Evolutionary conservation across 2,329 filamentous ascomycete genomes (phyloP).

Genomic region (Xylaria sp.): DNA sequence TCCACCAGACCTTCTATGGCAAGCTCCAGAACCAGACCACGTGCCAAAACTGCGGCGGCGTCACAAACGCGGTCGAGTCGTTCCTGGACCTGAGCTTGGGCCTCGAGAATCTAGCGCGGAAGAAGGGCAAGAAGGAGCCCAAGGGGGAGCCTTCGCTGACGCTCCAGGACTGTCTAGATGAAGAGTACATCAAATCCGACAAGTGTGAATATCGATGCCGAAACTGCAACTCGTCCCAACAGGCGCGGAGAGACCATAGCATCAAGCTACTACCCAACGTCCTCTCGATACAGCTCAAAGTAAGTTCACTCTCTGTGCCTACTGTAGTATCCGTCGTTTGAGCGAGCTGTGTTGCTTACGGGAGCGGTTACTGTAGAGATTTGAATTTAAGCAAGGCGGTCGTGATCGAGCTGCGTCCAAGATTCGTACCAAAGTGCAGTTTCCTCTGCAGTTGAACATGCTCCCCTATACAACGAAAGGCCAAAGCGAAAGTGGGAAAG

Average conservation of each 20-base stretch:
- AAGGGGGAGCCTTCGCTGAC: conserved; percentile 62
- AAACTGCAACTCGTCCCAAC: conserved; percentile 79
- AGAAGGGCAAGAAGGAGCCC: conserved; percentile 64
- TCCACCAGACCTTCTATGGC: conserved; percentile 94
- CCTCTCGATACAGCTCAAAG: conserved; percentile 91
- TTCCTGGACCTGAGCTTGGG: conserved; percentile 92
- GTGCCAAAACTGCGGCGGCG: conserved; percentile 85
- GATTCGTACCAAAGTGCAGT: conserved; percentile 86
- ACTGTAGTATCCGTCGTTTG: too few relatives aligned
- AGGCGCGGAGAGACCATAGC: conserved; percentile 84
- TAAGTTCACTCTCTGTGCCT: conserved; percentile 51
- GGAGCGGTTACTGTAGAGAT: conserved; percentile 57
- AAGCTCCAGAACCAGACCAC: conserved; percentile 91
- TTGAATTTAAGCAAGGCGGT: conserved; percentile 76
- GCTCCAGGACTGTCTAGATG: conserved; percentile 78
- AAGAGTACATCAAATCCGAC: conserved; percentile 87
- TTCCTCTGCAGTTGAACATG: conserved; percentile 89
- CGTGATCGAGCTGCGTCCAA: conserved; percentile 81
- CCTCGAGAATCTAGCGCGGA: conserved; percentile 79
- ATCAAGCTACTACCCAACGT: conserved; percentile 89
- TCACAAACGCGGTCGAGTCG: conserved; percentile 84
- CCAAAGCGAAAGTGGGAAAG: conserved; percentile 59
- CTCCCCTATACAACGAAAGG: conserved; percentile 84
- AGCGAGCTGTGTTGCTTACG: neutral
- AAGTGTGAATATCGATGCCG: conserved; percentile 90